These are phyloP conservation scores for Tanacetum coccineum DNA, from an alignment of 129 eudicot species.

Conservation along the genomic window DNA sequence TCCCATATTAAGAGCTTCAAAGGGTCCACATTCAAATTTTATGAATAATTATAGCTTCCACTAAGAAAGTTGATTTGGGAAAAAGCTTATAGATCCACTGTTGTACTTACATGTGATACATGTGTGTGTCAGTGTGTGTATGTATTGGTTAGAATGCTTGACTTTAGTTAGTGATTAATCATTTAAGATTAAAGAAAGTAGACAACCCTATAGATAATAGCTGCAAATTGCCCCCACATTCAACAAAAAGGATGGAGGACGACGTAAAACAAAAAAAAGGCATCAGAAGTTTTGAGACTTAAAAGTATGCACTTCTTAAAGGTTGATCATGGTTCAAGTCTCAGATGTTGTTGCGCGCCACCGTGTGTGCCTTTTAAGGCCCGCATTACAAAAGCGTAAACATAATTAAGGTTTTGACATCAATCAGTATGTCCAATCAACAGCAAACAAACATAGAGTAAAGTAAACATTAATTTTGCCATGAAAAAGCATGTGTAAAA, in stretches of 20 bases:
- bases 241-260: constrained; percentile 19
- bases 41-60: constrained; percentile 31
- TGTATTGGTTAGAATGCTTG: constrained; percentile 22
- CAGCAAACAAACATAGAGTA: not conserved
- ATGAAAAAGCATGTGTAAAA: not conserved
- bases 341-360: not conserved
- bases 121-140: constrained; percentile 22
- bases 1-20: constrained; percentile 6
- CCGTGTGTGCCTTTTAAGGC: not conserved
- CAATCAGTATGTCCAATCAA: constrained; percentile 7
- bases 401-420: constrained; percentile 19
- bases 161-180: constrained; percentile 21
- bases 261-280: constrained; percentile 9
- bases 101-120: constrained; percentile 30
- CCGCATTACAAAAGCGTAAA: constrained; percentile 4
- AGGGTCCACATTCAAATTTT: constrained; percentile 21
- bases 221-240: constrained; percentile 21
- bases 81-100: constrained; percentile 25
- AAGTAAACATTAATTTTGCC: not conserved
- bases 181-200: constrained; percentile 25
- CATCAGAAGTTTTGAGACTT: constrained; percentile 11
- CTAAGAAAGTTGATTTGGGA: constrained; percentile 23
- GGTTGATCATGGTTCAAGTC: not conserved
- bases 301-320: constrained; percentile 7
- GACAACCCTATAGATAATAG: constrained; percentile 25